These are phyloP conservation scores for Pezicula rhizophila DNA, from an alignment of 2,329 filamentous ascomycete genomes.

Conservation along the genomic window DNA sequence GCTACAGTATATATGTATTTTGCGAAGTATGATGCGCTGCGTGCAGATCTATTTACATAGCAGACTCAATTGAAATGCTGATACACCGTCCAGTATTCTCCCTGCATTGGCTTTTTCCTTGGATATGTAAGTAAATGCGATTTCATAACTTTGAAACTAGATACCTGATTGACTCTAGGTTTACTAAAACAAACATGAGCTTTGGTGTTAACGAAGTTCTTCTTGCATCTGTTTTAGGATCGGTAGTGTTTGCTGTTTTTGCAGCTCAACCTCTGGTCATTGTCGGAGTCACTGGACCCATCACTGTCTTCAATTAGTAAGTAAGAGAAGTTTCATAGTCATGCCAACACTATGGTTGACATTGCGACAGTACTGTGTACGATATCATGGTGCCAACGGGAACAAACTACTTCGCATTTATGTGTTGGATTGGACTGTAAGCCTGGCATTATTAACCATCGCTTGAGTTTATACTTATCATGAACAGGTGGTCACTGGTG, in stretches of 20 bases:
- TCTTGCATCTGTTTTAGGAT: slow-evolving; percentile 75
- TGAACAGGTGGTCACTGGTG: slow-evolving; percentile 66
- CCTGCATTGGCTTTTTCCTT: slow-evolving; percentile 84
- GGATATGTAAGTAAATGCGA: slow-evolving; percentile 55
- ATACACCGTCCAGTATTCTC: slow-evolving; percentile 55
- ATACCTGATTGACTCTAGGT: slow-evolving; percentile 32
- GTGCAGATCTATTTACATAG: background rate
- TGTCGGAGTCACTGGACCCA: slow-evolving; percentile 84
- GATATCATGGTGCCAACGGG: slow-evolving; percentile 75
- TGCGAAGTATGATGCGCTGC: slow-evolving; percentile 60
- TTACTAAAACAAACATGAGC: slow-evolving; percentile 75
- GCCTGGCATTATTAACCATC: background rate
- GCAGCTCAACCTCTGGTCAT: slow-evolving; percentile 84
- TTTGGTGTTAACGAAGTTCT: slow-evolving; percentile 90
- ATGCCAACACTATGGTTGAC: slow-evolving; percentile 1
- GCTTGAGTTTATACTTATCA: slow-evolving; percentile 10
- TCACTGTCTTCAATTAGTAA: slow-evolving; percentile 87
- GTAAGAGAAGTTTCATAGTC: slow-evolving; percentile 15
- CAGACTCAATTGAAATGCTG: slow-evolving; percentile 8
- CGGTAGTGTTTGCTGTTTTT: slow-evolving; percentile 73
- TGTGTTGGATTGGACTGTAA: slow-evolving; percentile 79
- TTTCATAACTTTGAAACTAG: background rate
- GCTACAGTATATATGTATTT: slow-evolving; percentile 94
- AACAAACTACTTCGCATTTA: slow-evolving; percentile 80
- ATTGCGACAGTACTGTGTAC: slow-evolving; percentile 71